Conservation (phyloP, 148 eudicot genomes). For the Camellia sinensis region DNA sequence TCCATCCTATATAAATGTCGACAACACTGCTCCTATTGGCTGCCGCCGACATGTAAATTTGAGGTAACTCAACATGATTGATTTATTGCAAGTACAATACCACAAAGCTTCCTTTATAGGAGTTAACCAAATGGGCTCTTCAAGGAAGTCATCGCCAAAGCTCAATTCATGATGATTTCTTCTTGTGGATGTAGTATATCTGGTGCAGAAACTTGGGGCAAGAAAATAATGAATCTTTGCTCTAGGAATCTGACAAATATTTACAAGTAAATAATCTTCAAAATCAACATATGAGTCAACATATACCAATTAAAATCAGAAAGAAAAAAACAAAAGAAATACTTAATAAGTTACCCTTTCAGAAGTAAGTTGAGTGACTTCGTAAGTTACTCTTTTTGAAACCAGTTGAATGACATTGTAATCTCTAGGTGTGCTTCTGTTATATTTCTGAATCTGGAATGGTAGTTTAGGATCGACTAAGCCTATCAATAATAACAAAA, state of each 20-base stretch:
- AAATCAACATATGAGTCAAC: background rate
- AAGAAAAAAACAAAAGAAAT: background rate
- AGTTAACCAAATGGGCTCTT: slow-evolving; percentile 40
- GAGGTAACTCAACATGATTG: background rate
- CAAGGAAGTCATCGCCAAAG: slow-evolving; percentile 28
- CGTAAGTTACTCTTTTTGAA: background rate
- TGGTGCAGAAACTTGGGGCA: slow-evolving; percentile 9
- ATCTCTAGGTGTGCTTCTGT: slow-evolving; percentile 10
- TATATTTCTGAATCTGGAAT: slow-evolving; percentile 12
- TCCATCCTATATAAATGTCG: background rate
- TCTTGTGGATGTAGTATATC: slow-evolving; percentile 27
- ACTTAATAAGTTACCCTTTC: slow-evolving; percentile 20
- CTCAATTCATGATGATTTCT: slow-evolving; percentile 31
- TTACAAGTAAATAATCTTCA: background rate
- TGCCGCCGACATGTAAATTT: background rate
- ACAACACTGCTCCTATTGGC: background rate
- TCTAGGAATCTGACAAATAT: slow-evolving; percentile 19
- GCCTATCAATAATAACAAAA: slow-evolving; percentile 18
- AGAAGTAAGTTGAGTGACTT: too few species aligned
- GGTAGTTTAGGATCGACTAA: slow-evolving; percentile 24
- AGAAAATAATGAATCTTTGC: slow-evolving; percentile 12
- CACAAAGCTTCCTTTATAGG: slow-evolving; percentile 27
- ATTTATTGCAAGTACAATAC: slow-evolving; percentile 20
- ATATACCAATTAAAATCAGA: background rate
- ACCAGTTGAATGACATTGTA: slow-evolving; percentile 5